Base-by-base conservation (phyloP, 2,329 filamentous ascomycete species). In the Pestalotiopsis sp. region DNA sequence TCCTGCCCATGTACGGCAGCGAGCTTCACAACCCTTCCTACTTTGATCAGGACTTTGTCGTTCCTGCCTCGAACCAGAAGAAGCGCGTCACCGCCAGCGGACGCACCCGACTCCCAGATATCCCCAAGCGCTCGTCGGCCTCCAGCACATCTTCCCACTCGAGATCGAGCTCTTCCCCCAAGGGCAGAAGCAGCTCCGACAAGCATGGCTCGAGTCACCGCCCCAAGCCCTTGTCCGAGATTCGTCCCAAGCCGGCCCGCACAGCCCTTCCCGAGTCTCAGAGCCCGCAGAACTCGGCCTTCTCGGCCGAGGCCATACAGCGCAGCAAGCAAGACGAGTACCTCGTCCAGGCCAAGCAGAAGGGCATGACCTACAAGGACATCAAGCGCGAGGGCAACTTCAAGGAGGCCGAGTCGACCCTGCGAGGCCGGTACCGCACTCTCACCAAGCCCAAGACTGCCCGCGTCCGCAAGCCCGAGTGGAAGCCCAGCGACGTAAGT, bases 331-430 rank as follows among this genome's bases (percentile, higher is more conserved):
- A 83, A 74, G 84, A 89, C 72, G 76, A 82, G 3, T 85, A 84
- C 57, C 82, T 93, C 1, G 77, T 92, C 17, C 75, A 82, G n/a
- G 82, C 84, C 27, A 90, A 89, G 76, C 74, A 78, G 7, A 77
- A 81, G 1, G 90, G 90, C 3, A 81, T 88, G 81, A 89, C 90
- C 0, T 94, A 93, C 79, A 86, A 85, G 67, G 84, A 91, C 69
- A 93, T 94, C 74, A 86, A 86, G 49, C 73, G 76, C 6, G 74
- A 80, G 20, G 87, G 90, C 14, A 80, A 83, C 1, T 91, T 91
- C 71, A 79, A 76, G 0, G 90, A 92, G 73, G 89, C 91, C 1
- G 91, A 93, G 79, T 92, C 91, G 12, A 94, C 92, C 0, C 83
- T 95, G 49, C 86, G 92, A 14, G 92, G 92, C 0, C 86, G 91